Evolutionary conservation across 176 grass and related monocot genomes (phyloP), one percentile per base, ranked within the genome.

Genomic region (Alopecurus myosuroides): DNA sequence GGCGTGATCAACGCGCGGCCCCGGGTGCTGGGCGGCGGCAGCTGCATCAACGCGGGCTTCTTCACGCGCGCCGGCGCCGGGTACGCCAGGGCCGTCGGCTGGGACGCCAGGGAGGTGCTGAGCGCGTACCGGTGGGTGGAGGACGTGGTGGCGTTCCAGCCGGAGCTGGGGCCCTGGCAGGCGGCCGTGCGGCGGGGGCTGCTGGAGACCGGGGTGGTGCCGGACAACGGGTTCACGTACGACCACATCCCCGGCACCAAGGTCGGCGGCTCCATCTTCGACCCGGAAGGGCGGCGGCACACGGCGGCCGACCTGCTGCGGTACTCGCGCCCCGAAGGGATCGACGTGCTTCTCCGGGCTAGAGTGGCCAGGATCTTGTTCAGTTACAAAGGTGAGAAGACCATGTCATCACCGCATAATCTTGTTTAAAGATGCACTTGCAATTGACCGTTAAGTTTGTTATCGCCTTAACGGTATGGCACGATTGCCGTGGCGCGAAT

Each of bases 1-100:
- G 95, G 93, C 67, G 95, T 98, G 60, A 74, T 92, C 88, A 95
- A 94, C 66, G 61, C 89, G 7, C 91, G 95, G 18, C 92, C 93
- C 0, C 85, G 95, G 39, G 90, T 94, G 81, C 93, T 98, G 40
- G 95, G 95, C 49, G 95, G 95, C 23, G 95, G 95, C 29, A 95
- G 81, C 82, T 93, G 93, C 89, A 28, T 98, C 79, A 98, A 98
- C 84, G 95, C 91, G 0, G 95, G 95, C 3, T 98, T 98, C 92
- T 98, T 91, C 89, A 88, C 95, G 33, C 95, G 95, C 55, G 93
- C 92, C 11, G 84, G 89, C 76, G 4, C 34, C 9, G 45, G 51
- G 0, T 94, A 94, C 80, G 88, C 79, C 31, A 55, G 69, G 60
- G 57, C 53, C 66, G 63, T 26, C 76, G 90, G 90, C 0, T 93